A percentile compares a stretch with the other conserved stretches of the same genome.
Evolutionary conservation across 169 alveolate species (phyloP).

Genomic region (Toxoplasma gondii): DNA sequence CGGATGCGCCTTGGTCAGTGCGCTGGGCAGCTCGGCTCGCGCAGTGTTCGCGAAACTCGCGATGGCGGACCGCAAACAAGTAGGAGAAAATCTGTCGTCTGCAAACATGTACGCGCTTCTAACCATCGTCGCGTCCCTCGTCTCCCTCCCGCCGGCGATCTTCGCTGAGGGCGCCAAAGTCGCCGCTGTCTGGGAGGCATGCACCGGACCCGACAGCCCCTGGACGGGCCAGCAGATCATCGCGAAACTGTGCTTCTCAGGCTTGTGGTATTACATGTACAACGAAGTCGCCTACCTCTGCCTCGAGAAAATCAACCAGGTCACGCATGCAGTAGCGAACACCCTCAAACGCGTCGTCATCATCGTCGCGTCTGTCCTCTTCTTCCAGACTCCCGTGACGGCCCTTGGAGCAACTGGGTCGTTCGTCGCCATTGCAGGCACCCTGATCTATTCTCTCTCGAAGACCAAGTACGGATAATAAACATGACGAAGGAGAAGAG

Average conservation of each 20-base stretch:
- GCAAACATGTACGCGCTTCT: constrained; percentile 79
- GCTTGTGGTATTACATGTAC: constrained; percentile 81
- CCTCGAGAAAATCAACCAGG: constrained; percentile 80
- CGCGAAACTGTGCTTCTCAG: constrained; percentile 71
- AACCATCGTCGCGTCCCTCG: constrained; percentile 79
- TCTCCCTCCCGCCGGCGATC: constrained; percentile 78
- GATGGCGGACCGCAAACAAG: constrained; percentile 75
- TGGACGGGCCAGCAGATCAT: constrained; percentile 26
- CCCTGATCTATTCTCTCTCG: constrained; percentile 77
- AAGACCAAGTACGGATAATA: constrained; percentile 52
- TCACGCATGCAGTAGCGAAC: constrained; percentile 86
- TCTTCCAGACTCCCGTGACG: constrained; percentile 79
- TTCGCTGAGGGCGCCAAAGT: constrained; percentile 73
- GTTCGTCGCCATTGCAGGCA: constrained; percentile 82
- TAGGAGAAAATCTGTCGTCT: constrained; percentile 79
- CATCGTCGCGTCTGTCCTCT: constrained; percentile 78
- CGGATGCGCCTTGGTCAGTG: constrained; percentile 83
- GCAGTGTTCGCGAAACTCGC: constrained; percentile 68
- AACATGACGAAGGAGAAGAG: background rate
- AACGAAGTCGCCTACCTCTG: constrained; percentile 85
- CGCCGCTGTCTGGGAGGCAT: constrained; percentile 69
- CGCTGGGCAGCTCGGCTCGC: constrained; percentile 78
- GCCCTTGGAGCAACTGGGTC: constrained; percentile 79
- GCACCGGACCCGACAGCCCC: constrained; percentile 54
- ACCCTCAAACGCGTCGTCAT: constrained; percentile 83